Percentiles rank a stretch among this genome's conserved stretches.
Evolutionary conservation across 768 basidiomycete species (phyloP).

Genomic region (Suillus variegatus): DNA sequence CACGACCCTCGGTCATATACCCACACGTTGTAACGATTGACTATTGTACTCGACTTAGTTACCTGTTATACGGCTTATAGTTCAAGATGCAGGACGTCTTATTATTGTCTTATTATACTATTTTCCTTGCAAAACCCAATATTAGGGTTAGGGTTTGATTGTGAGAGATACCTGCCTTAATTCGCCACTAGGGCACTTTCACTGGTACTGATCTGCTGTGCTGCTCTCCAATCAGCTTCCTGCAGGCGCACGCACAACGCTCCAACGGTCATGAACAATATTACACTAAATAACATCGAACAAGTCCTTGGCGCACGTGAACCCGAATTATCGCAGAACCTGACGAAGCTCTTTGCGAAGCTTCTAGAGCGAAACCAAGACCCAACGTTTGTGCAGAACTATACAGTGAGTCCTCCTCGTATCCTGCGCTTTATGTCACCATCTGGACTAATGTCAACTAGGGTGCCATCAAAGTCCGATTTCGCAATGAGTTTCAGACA

Average conservation of each 20-base stretch:
- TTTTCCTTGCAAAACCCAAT: neutral
- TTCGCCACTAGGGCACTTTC: neutral
- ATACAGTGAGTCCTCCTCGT: constrained; percentile 13
- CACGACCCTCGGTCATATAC: neutral
- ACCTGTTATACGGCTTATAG: too few relatives aligned
- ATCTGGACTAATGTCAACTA: constrained; percentile 4
- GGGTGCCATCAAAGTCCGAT: constrained; percentile 17
- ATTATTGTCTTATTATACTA: neutral
- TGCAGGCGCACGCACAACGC: neutral
- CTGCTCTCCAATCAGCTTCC: neutral
- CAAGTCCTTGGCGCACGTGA: constrained; percentile 17
- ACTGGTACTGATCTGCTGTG: neutral
- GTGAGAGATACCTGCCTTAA: neutral
- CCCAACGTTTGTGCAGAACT: constrained; percentile 20
- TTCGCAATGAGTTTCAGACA: neutral
- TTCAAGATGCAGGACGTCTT: constrained; percentile 2
- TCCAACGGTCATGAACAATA: constrained; percentile 13
- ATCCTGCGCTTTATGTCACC: neutral
- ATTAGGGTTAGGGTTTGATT: neutral
- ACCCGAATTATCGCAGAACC: constrained; percentile 13
- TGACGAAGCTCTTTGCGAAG: constrained; percentile 25
- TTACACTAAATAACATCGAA: constrained; percentile 20
- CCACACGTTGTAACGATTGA: constrained; percentile 5
- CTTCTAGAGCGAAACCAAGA: constrained; percentile 26
- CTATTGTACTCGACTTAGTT: neutral